Evolutionary conservation across 768 basidiomycete species (phyloP).

Genomic region (Rhodosporidiobolus sp.): DNA sequence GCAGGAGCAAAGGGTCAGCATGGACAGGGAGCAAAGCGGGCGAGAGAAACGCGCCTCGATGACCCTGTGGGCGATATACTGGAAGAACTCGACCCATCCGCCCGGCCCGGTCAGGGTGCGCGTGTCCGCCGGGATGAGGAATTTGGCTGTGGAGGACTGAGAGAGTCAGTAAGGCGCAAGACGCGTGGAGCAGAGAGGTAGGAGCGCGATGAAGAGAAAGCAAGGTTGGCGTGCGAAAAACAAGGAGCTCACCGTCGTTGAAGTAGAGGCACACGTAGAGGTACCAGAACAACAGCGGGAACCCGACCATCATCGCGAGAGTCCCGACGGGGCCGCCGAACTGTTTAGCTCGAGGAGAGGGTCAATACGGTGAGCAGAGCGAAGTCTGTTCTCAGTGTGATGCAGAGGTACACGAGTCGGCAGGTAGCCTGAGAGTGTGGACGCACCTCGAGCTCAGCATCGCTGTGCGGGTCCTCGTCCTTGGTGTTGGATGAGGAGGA

Average conservation of each 20-base stretch:
- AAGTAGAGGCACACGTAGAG: conserved; percentile 97
- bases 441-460: conserved; percentile 59
- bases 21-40: background rate
- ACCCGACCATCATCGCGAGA: conserved; percentile 85
- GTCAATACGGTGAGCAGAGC: too few relatives aligned
- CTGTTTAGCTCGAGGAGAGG: too few relatives aligned
- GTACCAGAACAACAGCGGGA: conserved; percentile 96
- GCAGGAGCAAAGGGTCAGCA: background rate
- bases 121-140: conserved; percentile 14
- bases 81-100: conserved; percentile 26
- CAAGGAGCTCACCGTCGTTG: conserved; percentile 74
- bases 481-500: too few relatives aligned
- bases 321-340: conserved; percentile 95
- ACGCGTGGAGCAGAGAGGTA: background rate
- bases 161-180: background rate
- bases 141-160: conserved; percentile 17
- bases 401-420: too few relatives aligned
- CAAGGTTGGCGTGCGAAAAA: conserved; percentile 43
- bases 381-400: too few relatives aligned
- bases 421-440: too few relatives aligned
- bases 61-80: conserved; percentile 28
- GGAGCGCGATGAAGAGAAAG: background rate
- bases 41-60: conserved; percentile 1
- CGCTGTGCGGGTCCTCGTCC: conserved; percentile 7
- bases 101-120: conserved; percentile 9